Evolutionary conservation across 768 basidiomycete genomes (phyloP), one percentile per base, ranked within the genome.

Genomic region (Udeniomyces megalosporus): DNA sequence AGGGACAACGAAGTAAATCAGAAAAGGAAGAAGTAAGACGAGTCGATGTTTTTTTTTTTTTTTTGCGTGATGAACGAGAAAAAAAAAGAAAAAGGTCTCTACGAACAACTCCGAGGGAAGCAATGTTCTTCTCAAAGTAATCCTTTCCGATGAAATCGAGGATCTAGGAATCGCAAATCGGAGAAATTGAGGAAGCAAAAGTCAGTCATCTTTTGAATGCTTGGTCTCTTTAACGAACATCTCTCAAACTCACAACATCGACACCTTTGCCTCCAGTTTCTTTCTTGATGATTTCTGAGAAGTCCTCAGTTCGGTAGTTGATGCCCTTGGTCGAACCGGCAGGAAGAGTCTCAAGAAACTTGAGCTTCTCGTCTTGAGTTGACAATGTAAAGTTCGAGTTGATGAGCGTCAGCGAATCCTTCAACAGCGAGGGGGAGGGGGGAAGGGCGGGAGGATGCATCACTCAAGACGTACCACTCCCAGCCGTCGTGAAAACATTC

Each of bases 221-320:
- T 28, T 10, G 42, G 2, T 31, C 8, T 14, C 2, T 34, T 10
- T 7, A 22, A 50, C 48, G 31, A 2, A 22, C 17, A 24, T 3
- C 28, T n/a, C n/a, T n/a, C n/a, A n/a, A 2, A 47, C 60, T 4
- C 1, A 62, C 61, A 31, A 92, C 78, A 75, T 95, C 80, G 12
- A 84, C 88, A 14, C 90, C 89, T 66, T 81, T 80, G 42, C 78
- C 78, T 31, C 75, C 74, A 0, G 87, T 91, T 20, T 78, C 78
- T 62, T 80, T 77, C 73, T 84, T 83, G 22, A 86, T 82, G 56
- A 81, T 82, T 38, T 80, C 76, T 8, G 84, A 80, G 69, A 95
- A 95, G 70, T 90, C 81, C 67, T 86, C 77, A 5, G 81, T 85
- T 70, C 82, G 88, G 76, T 93, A 92, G 74, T 92, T 91, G 57